Conservation (phyloP, 1,139 yeast genomes). For the Yamadazyma kanchanaburiensis region DNA sequence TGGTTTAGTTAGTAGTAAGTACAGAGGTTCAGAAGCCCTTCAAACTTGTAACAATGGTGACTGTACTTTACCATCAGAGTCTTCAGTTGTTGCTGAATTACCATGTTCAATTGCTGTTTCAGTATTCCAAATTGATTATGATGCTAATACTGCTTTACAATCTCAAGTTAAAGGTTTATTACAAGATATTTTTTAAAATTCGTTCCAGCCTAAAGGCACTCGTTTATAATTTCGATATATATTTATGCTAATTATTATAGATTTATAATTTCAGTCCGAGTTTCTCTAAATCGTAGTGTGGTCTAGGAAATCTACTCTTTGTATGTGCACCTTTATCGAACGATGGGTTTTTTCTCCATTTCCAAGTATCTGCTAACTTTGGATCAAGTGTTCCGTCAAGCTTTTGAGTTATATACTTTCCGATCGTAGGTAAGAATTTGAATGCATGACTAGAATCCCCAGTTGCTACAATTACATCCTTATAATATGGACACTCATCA, state of each 20-base stretch:
- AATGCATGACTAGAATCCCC: constrained; percentile 48
- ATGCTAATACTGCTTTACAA: constrained; percentile 30
- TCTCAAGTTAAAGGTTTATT: constrained; percentile 10
- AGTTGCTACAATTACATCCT: constrained; percentile 36
- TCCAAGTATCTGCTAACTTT: constrained; percentile 21
- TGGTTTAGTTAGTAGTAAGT: constrained; percentile 18
- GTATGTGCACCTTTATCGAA: constrained; percentile 12
- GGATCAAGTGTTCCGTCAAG: constrained; percentile 19
- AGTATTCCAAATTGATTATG: constrained; percentile 41
- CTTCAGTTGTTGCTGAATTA: constrained; percentile 17
- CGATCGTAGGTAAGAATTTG: constrained; percentile 32
- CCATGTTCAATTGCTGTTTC: constrained; percentile 35
- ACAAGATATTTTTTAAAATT: neutral
- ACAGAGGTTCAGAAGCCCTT: constrained; percentile 17
- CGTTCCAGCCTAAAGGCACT: neutral
- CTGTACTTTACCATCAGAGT: constrained; percentile 36
- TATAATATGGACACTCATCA: constrained; percentile 34
- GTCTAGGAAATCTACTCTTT: constrained; percentile 14
- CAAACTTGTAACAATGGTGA: constrained; percentile 30
- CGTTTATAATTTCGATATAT: neutral
- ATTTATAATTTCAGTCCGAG: constrained; percentile 2
- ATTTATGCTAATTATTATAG: constrained; percentile 3
- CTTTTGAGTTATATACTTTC: constrained; percentile 25
- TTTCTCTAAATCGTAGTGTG: constrained; percentile 12
- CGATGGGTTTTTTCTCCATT: constrained; percentile 28